Conservation (phyloP, 345 rosid genomes). For the Limnanthes douglasii region DNA sequence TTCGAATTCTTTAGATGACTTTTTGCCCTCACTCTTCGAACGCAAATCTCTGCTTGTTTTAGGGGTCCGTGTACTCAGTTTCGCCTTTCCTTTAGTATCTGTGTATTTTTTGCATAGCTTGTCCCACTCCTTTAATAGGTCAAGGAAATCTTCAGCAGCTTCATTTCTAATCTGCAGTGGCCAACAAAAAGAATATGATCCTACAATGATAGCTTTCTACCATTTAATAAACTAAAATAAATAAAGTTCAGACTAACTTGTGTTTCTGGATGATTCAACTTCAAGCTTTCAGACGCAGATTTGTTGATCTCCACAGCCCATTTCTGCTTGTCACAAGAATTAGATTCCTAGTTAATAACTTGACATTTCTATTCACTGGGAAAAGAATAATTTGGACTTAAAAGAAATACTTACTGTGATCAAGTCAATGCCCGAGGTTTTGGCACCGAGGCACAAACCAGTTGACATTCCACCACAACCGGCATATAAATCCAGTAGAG, state of each 20-base stretch:
- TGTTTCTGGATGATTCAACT: conserved; percentile 48
- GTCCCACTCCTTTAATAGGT: conserved; percentile 52
- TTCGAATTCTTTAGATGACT: conserved; percentile 25
- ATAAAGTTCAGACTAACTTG: conserved; percentile 19
- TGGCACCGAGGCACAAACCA: conserved; percentile 53
- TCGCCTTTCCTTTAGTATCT: conserved; percentile 3
- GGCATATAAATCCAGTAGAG: conserved; percentile 44
- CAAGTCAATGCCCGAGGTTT: conserved; percentile 30
- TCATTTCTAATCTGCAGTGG: conserved; percentile 42
- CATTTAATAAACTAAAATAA: not conserved
- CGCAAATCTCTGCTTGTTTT: not conserved
- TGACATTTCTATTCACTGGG: not conserved
- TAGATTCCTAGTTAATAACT: not conserved
- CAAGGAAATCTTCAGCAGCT: conserved; percentile 48
- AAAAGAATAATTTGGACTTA: conserved; percentile 8
- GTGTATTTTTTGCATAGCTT: conserved; percentile 36
- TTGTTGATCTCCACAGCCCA: conserved; percentile 48
- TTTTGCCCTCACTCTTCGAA: not conserved
- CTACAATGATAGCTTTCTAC: not conserved
- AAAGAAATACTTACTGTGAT: conserved; percentile 35
- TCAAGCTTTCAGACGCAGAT: conserved; percentile 51
- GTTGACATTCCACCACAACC: conserved; percentile 86
- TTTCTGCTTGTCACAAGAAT: conserved; percentile 17
- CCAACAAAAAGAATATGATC: not conserved
- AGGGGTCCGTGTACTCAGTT: conserved; percentile 10